These are phyloP conservation scores for Solanum aculeatissimum DNA, from an alignment of 305 asterid species.

Conservation along the genomic window DNA sequence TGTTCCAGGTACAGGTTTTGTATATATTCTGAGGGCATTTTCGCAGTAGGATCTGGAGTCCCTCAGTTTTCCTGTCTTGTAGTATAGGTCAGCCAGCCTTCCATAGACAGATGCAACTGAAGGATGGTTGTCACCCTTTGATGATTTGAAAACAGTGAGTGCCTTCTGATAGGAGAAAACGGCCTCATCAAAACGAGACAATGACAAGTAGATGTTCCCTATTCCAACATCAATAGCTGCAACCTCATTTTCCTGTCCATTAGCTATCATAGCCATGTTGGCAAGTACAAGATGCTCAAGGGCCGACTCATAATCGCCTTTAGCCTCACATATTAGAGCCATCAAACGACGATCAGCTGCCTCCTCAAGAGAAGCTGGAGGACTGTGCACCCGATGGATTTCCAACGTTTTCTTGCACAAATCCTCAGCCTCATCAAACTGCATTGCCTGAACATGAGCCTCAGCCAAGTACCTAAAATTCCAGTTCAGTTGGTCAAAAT, in stretches of 20 bases:
- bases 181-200: conserved; percentile 89
- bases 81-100: conserved; percentile 84
- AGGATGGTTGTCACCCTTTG: conserved; percentile 92
- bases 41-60: conserved; percentile 94
- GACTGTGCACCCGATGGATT: conserved; percentile 90
- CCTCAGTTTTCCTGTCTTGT: conserved; percentile 83
- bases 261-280: conserved; percentile 98
- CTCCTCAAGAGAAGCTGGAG: conserved; percentile 98
- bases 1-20: conserved; percentile 85
- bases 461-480: conserved; percentile 76
- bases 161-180: conserved; percentile 98
- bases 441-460: conserved; percentile 98
- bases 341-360: conserved; percentile 95
- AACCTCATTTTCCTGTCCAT: conserved; percentile 89
- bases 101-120: conserved; percentile 91
- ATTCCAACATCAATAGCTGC: conserved; percentile 91
- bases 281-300: conserved; percentile 96
- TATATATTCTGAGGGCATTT: conserved; percentile 80
- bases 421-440: conserved; percentile 81
- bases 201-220: conserved; percentile 77
- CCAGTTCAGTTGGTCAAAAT: background rate
- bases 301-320: conserved; percentile 85
- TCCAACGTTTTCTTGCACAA: conserved; percentile 85
- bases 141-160: conserved; percentile 89
- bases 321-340: conserved; percentile 96